A percentile compares a stretch with the other conserved stretches of the same genome.
phyloP scores from a whole-genome alignment of 768 basidiomycete genomes.

The Tylopilus subfusipes region DNA sequence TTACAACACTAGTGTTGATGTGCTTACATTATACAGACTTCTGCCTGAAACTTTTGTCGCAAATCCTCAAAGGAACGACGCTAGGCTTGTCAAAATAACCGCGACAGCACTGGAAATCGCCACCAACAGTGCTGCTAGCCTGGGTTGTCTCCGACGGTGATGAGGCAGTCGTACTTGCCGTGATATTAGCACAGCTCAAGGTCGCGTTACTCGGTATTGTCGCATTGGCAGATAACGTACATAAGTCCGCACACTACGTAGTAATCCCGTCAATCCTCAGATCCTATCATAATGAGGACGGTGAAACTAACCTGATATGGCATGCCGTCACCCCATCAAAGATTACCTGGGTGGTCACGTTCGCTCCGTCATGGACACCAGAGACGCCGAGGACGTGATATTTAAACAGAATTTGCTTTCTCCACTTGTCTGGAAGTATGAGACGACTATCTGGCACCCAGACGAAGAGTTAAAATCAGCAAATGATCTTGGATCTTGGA shows the following conservation, averaged over 20 bases:
- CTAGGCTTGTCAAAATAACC: constrained; percentile 9
- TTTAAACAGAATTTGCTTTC: constrained; percentile 69
- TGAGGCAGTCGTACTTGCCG: constrained; percentile 13
- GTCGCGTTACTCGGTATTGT: constrained; percentile 43
- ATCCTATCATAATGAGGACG: constrained; percentile 41
- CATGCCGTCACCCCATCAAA: constrained; percentile 69
- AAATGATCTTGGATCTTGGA: constrained; percentile 59
- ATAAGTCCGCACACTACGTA: constrained; percentile 34
- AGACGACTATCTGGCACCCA: constrained; percentile 37
- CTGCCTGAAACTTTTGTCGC: background rate
- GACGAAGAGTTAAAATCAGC: constrained; percentile 52
- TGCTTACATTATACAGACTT: no score
- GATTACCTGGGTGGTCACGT: constrained; percentile 69
- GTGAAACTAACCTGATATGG: constrained; percentile 59
- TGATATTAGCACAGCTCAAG: constrained; percentile 34
- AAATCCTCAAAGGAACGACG: constrained; percentile 11
- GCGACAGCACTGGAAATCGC: constrained; percentile 6
- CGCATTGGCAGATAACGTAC: constrained; percentile 55
- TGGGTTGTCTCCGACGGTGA: constrained; percentile 15
- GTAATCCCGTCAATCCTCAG: constrained; percentile 49
- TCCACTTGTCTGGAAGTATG: constrained; percentile 48
- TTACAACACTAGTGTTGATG: background rate
- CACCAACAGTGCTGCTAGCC: constrained; percentile 10
- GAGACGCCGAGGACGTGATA: constrained; percentile 47
- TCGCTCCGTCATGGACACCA: constrained; percentile 56